These are phyloP conservation scores for Leersia perrieri DNA, from an alignment of 176 grass and related monocot genomes.

Conservation along the genomic window DNA sequence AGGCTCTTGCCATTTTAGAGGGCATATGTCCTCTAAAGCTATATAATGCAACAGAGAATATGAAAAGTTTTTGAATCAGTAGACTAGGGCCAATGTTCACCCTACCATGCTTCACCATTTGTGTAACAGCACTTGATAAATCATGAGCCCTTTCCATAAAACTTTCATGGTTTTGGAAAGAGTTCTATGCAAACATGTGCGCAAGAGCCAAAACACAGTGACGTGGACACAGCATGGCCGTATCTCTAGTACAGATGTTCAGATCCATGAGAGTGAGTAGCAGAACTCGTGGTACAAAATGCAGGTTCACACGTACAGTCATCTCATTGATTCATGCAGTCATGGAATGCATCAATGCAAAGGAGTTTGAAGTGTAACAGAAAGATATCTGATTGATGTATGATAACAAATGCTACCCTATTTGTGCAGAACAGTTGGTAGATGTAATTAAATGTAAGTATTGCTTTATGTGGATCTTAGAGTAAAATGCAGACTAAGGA, in stretches of 20 bases:
- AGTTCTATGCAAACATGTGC: slow-evolving; percentile 13
- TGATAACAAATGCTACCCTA: background rate
- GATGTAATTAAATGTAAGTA: background rate
- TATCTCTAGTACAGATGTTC: background rate
- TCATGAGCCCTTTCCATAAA: slow-evolving; percentile 22
- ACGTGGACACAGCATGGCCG: slow-evolving; percentile 24
- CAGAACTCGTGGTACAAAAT: background rate
- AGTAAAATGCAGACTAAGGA: background rate
- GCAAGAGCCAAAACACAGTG: slow-evolving; percentile 24
- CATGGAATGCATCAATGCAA: background rate
- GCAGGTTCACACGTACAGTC: background rate
- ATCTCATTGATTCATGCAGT: slow-evolving; percentile 1
- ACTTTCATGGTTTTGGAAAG: slow-evolving; percentile 41
- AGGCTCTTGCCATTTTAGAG: too few relatives aligned
- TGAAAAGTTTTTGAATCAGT: slow-evolving; percentile 14
- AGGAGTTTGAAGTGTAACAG: background rate
- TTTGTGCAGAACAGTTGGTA: background rate
- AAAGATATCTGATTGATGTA: background rate
- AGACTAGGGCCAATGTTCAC: slow-evolving; percentile 11
- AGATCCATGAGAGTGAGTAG: slow-evolving; percentile 14
- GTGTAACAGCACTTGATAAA: slow-evolving; percentile 29
- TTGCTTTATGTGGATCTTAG: slow-evolving; percentile 20
- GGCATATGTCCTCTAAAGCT: slow-evolving; percentile 34
- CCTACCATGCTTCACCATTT: slow-evolving; percentile 29
- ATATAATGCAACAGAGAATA: background rate